Evolutionary conservation across 306 rosid species (phyloP).

Genomic region (Malus asiatica): DNA sequence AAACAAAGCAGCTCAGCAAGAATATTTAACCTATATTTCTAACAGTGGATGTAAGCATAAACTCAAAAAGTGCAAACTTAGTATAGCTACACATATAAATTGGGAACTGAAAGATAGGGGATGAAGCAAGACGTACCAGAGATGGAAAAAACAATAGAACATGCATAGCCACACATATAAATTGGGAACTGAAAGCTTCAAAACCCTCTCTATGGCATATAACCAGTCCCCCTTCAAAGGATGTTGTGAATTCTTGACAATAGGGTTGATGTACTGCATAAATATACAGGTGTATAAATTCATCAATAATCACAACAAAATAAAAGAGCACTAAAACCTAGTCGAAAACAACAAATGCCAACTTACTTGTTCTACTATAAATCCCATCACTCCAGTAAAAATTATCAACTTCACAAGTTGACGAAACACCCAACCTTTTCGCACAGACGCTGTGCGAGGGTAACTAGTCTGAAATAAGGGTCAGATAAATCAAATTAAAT

Average conservation of each 20-base stretch:
- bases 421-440: conserved; percentile 88
- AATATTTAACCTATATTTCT: conserved; percentile 77
- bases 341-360: not conserved
- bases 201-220: conserved; percentile 79
- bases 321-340: not conserved
- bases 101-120: too few species aligned
- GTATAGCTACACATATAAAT: not conserved
- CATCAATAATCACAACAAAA: not conserved
- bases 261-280: conserved; percentile 93
- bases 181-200: conserved; percentile 96
- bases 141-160: conserved; percentile 98
- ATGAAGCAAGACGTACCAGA: conserved; percentile 52
- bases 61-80: conserved; percentile 10
- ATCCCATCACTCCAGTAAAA: conserved; percentile 96
- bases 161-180: conserved; percentile 99
- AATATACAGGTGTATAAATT: conserved; percentile 27
- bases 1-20: conserved; percentile 91
- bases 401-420: conserved; percentile 80
- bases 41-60: conserved; percentile 21
- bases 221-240: conserved; percentile 85
- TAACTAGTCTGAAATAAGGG: conserved; percentile 57
- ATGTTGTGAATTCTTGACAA: conserved; percentile 87
- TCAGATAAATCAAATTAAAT: too few species aligned
- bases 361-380: conserved; percentile 89
- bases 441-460: conserved; percentile 68